A percentile compares a stretch with the other conserved stretches of the same genome.
phyloP scores from a whole-genome alignment of 2,329 filamentous ascomycete genomes.

The Venturia pyrina region DNA sequence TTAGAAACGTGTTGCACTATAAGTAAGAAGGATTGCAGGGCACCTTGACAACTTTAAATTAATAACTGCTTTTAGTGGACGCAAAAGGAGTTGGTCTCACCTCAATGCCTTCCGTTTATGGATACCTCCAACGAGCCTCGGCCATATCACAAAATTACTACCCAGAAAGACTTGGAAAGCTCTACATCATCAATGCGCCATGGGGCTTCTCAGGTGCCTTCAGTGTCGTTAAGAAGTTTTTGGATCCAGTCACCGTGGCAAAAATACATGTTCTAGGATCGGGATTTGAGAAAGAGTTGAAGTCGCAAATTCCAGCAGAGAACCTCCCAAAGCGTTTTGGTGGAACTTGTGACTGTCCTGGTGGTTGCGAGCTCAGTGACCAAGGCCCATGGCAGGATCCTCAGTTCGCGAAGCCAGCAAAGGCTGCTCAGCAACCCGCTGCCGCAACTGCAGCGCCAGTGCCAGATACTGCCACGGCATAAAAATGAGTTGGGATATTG shows the following conservation, averaged over 20 bases:
- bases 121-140: slow-evolving; percentile 76
- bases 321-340: slow-evolving; percentile 84
- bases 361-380: slow-evolving; percentile 80
- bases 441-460: not conserved
- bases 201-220: slow-evolving; percentile 91
- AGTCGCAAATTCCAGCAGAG: slow-evolving; percentile 76
- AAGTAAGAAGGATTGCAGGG: slow-evolving; percentile 42
- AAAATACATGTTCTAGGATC: slow-evolving; percentile 89
- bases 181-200: slow-evolving; percentile 96
- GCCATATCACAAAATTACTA: slow-evolving; percentile 98
- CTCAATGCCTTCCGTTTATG: slow-evolving; percentile 75
- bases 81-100: slow-evolving; percentile 83
- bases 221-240: slow-evolving; percentile 78
- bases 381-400: slow-evolving; percentile 78
- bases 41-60: not conserved
- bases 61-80: slow-evolving; percentile 38
- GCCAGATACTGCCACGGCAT: not conserved
- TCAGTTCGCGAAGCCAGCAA: slow-evolving; percentile 52
- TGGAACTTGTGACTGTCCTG: slow-evolving; percentile 69
- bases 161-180: slow-evolving; percentile 87
- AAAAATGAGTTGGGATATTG: not conserved
- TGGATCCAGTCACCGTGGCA: slow-evolving; percentile 90
- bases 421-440: slow-evolving; percentile 15
- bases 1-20: slow-evolving; percentile 98
- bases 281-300: slow-evolving; percentile 73